A percentile compares a stretch with the other conserved stretches of the same genome.
Conservation (phyloP, 2,329 filamentous ascomycete genomes). For the Curvularia verruculosa region DNA sequence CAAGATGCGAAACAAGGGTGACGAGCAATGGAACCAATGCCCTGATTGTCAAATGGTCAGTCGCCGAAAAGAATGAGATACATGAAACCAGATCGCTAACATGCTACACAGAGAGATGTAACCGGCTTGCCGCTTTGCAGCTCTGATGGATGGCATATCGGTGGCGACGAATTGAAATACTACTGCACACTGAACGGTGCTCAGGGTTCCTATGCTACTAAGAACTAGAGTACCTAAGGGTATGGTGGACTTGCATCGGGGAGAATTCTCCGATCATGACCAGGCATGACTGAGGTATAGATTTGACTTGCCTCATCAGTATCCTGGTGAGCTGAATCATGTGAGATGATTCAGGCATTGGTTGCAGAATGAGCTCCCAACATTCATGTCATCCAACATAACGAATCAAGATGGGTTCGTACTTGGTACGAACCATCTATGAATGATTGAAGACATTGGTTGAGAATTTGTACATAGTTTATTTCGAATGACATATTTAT, state of each 20-base stretch:
- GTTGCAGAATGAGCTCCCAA: neutral
- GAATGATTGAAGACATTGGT: neutral
- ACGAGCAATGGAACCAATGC: constrained; percentile 35
- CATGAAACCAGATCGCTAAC: constrained; percentile 1
- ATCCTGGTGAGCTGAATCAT: neutral
- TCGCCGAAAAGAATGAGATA: neutral
- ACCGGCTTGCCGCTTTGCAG: constrained; percentile 31
- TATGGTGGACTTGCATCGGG: neutral
- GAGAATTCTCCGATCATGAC: neutral
- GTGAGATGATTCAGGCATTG: neutral
- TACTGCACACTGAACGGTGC: constrained; percentile 37
- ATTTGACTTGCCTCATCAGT: neutral
- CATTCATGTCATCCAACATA: neutral
- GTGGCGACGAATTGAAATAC: constrained; percentile 37
- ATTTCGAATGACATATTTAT: neutral
- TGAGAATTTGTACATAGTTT: neutral
- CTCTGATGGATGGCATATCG: constrained; percentile 33
- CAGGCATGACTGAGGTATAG: neutral
- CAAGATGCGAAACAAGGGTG: constrained; percentile 33
- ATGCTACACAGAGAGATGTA: constrained; percentile 14
- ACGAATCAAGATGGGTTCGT: neutral
- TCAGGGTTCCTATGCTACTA: constrained; percentile 13
- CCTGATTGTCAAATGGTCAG: constrained; percentile 37
- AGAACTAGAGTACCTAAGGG: neutral
- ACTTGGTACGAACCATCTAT: neutral